Conservation (phyloP, 768 basidiomycete genomes). For the Boletellus ananiceps region DNA sequence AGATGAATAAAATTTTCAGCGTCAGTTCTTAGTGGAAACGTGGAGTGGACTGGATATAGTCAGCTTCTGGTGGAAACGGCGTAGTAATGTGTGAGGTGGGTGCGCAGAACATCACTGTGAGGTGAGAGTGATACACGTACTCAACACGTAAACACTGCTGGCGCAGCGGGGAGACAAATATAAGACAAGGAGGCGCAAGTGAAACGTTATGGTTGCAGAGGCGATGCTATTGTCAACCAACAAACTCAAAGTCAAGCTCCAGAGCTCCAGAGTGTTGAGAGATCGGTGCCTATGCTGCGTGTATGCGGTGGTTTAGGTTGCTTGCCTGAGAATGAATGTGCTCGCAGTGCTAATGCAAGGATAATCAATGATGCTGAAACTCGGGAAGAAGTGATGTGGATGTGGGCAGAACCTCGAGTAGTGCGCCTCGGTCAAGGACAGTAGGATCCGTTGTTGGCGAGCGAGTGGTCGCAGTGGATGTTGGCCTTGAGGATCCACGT, state of each 20-base stretch:
- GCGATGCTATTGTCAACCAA: not conserved
- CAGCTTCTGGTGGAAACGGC: not conserved
- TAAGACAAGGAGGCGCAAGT: not conserved
- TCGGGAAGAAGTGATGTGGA: not conserved
- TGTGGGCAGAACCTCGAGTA: not conserved
- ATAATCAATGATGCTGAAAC: not conserved
- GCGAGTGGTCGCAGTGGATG: not conserved
- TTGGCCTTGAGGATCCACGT: not conserved
- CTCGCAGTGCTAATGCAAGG: slow-evolving; percentile 2
- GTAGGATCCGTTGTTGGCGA: not conserved
- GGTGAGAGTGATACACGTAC: not conserved
- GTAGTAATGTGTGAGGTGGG: not conserved
- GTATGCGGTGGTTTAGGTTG: slow-evolving; percentile 1
- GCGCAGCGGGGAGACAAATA: not conserved
- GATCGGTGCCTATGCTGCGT: not conserved
- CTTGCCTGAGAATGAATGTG: not conserved
- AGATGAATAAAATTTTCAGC: not conserved
- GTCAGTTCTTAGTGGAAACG: not conserved
- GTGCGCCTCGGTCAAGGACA: not conserved
- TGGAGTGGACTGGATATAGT: not conserved
- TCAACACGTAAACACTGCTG: not conserved
- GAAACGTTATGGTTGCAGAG: not conserved
- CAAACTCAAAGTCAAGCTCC: not conserved
- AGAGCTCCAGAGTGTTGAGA: not conserved
- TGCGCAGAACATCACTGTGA: not conserved